phyloP scores from a whole-genome alignment of 1,139 yeast genomes.

The Saccharomyces hybrid region DNA sequence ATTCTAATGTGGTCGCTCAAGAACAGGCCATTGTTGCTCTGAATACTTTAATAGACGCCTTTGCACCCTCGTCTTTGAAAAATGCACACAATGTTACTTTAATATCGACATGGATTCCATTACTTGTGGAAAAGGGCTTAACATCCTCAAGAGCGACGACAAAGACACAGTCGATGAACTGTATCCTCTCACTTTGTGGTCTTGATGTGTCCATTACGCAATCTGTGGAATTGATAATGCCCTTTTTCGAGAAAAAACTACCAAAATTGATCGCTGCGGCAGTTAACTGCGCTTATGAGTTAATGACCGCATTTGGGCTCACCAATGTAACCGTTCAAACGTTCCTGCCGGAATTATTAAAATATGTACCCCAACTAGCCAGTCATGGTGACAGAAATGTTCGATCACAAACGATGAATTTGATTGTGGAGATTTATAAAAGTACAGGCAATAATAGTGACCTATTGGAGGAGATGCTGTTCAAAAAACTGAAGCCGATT shows the following conservation, averaged over 20 bases:
- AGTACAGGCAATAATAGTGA: constrained; percentile 59
- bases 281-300: constrained; percentile 46
- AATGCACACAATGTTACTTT: not conserved
- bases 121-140: constrained; percentile 65
- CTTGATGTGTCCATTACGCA: constrained; percentile 52
- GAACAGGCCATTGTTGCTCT: constrained; percentile 63
- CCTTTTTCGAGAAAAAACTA: constrained; percentile 51
- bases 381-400: constrained; percentile 86
- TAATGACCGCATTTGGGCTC: constrained; percentile 67
- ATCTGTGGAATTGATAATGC: constrained; percentile 60
- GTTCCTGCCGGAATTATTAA: constrained; percentile 39
- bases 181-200: constrained; percentile 57
- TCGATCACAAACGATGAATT: constrained; percentile 65
- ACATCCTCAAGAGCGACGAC: constrained; percentile 73
- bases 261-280: constrained; percentile 79
- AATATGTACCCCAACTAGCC: constrained; percentile 41
- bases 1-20: constrained; percentile 86
- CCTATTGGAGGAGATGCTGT: constrained; percentile 46
- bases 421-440: constrained; percentile 63
- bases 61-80: not conserved
- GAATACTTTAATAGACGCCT: constrained; percentile 7
- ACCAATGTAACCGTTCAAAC: constrained; percentile 53
- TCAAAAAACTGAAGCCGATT: constrained; percentile 76
- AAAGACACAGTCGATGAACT: constrained; percentile 56
- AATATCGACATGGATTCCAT: constrained; percentile 39